Evolutionary conservation across 1,284 basidiomycete species (phyloP), one percentile per base, ranked within the genome.

Genomic region (Cystobasidium slooffiae): DNA sequence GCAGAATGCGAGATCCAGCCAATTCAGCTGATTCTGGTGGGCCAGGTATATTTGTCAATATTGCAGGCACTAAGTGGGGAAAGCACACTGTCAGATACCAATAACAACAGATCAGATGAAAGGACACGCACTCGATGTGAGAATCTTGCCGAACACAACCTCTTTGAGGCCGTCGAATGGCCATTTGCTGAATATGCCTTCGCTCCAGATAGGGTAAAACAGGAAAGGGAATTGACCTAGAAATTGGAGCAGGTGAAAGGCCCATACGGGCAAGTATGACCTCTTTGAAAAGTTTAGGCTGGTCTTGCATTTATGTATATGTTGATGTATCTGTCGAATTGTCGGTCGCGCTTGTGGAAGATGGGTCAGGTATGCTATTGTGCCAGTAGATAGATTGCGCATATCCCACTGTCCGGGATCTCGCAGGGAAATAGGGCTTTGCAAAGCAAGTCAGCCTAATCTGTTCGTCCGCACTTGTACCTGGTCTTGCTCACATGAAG

Each of bases 11-110:
- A 10, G 62, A 55, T n/a, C 70, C 70, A 5, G 56, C 70, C 1
- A 73, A 18, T 10, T 73, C 77, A 10, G 77, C 74, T 63, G 78
- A 75, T 52, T 76, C 76, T 18, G 76, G 73, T 16, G 72, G 72
- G 20, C 81, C 81, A 16, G 81, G 80, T 12, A 81, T 80, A 55
- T 81, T 81, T 24, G 80, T 81, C 18, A 81, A 74, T 4, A 81
- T 79, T 9, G 80, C 80, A 1, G 64, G 58, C 55, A 74, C 65
- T 67, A 22, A 22, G 41, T 5, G 16, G 24, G 16, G 24, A 49
- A 14, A 24, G 14, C 43, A 12, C 20, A 6, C 39, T 6, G 52
- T 8, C 46, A 49, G 12, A n/a, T n/a, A n/a, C n/a, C n/a, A n/a
- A n/a, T n/a, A n/a, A n/a, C n/a, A n/a, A n/a, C n/a, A n/a, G n/a